Evolutionary conservation across 2,329 filamentous ascomycete genomes (phyloP).

Genomic region (Aspergillus proliferans): DNA sequence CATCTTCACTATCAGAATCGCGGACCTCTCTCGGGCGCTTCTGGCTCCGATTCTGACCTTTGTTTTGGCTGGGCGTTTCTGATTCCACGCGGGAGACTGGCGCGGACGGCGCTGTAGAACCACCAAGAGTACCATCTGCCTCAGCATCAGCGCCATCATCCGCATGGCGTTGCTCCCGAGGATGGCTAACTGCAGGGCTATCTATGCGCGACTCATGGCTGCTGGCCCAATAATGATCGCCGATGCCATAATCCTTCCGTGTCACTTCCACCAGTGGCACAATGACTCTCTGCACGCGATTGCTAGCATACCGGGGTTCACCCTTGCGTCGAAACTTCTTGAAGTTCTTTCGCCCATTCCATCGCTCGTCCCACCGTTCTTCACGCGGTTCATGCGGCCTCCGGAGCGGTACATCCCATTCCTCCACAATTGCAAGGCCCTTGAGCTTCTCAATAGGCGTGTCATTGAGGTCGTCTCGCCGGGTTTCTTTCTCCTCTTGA

Average conservation of each 20-base stretch:
- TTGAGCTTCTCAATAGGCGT: conserved; percentile 68
- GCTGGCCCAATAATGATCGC: conserved; percentile 66
- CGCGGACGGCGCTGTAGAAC: no score
- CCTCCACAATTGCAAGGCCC: conserved; percentile 68
- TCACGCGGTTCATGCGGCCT: conserved; percentile 30
- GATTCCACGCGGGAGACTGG: conserved; percentile 10
- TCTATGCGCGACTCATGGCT: conserved; percentile 24
- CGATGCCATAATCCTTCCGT: conserved; percentile 65
- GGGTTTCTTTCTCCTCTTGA: conserved; percentile 61
- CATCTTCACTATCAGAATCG: conserved; percentile 54
- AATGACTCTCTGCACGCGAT: conserved; percentile 52
- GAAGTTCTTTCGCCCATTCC: conserved; percentile 95
- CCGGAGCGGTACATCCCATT: conserved; percentile 57
- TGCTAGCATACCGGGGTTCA: conserved; percentile 29
- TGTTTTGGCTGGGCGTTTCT: conserved; percentile 9
- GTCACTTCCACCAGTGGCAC: conserved; percentile 66
- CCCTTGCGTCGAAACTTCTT: conserved; percentile 63
- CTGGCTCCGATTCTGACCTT: conserved; percentile 14
- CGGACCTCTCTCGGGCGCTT: conserved; percentile 32
- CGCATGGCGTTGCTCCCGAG: neutral
- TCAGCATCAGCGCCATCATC: neutral
- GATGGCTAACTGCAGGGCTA: conserved; percentile 10
- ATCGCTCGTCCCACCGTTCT: conserved; percentile 74
- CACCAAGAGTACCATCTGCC: neutral
- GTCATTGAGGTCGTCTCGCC: conserved; percentile 52